A percentile compares a stretch with the other conserved stretches of the same genome.
Evolutionary conservation across 768 basidiomycete species (phyloP).

Genomic region (Clitopilus passeckerianus): DNA sequence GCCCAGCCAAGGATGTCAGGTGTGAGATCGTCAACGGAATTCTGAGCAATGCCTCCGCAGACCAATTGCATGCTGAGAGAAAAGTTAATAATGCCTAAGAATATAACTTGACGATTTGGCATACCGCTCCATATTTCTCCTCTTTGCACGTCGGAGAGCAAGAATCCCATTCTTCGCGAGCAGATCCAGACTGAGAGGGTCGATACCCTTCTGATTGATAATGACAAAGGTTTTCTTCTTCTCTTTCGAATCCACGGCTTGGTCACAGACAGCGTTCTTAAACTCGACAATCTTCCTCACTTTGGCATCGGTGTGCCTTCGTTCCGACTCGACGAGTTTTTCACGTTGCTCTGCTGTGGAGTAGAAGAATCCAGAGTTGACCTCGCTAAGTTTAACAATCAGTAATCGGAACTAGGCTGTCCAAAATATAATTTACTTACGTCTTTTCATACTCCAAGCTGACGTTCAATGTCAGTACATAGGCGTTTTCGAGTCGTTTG

Average conservation of each 20-base stretch:
- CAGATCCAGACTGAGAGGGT: slow-evolving; percentile 93
- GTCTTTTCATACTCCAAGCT: slow-evolving; percentile 99
- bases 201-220: slow-evolving; percentile 99
- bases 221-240: slow-evolving; percentile 87
- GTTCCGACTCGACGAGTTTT: slow-evolving; percentile 96
- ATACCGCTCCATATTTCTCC: slow-evolving; percentile 98
- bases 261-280: slow-evolving; percentile 95
- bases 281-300: slow-evolving; percentile 95
- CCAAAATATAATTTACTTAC: slow-evolving; percentile 45
- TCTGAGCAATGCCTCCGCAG: slow-evolving; percentile 93
- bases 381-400: slow-evolving; percentile 60
- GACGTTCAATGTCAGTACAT: slow-evolving; percentile 92
- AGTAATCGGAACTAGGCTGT: slow-evolving; percentile 5
- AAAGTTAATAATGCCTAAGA: not conserved
- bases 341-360: slow-evolving; percentile 97
- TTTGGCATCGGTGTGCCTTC: slow-evolving; percentile 89
- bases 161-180: slow-evolving; percentile 96
- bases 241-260: slow-evolving; percentile 77
- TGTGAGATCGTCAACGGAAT: slow-evolving; percentile 94
- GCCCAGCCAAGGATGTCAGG: slow-evolving; percentile 95
- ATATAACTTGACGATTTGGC: slow-evolving; percentile 12
- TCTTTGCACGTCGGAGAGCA: slow-evolving; percentile 90
- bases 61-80: slow-evolving; percentile 76
- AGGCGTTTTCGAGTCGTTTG: slow-evolving; percentile 95
- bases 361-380: slow-evolving; percentile 99